Percentiles rank a stretch among this genome's conserved stretches.
phyloP scores from a whole-genome alignment of 768 basidiomycete species.

The Mycena metata region DNA sequence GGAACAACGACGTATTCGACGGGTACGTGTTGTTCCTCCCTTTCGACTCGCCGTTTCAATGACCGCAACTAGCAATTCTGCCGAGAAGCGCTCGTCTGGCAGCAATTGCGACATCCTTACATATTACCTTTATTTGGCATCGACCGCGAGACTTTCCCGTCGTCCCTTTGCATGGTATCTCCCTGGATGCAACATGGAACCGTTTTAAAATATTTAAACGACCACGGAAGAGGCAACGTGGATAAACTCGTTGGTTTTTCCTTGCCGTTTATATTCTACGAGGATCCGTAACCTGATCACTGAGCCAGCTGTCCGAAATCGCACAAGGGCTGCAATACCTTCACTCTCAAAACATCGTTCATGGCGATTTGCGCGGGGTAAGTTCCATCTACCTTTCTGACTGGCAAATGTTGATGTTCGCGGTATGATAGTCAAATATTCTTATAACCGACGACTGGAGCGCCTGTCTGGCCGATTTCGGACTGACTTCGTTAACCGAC shows the following conservation, averaged over 20 bases:
- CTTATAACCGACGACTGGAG: slow-evolving; percentile 48
- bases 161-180: slow-evolving; percentile 46
- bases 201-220: slow-evolving; percentile 39
- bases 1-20: slow-evolving; percentile 13
- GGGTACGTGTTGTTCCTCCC: background rate
- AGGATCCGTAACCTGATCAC: background rate
- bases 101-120: slow-evolving; percentile 45
- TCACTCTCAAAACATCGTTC: slow-evolving; percentile 39
- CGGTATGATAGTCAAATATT: slow-evolving; percentile 47
- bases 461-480: slow-evolving; percentile 53
- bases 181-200: slow-evolving; percentile 49
- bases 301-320: slow-evolving; percentile 39
- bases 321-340: slow-evolving; percentile 43
- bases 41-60: background rate
- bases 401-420: background rate
- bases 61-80: slow-evolving; percentile 41
- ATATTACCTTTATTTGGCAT: slow-evolving; percentile 50
- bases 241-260: slow-evolving; percentile 33
- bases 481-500: slow-evolving; percentile 48
- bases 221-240: slow-evolving; percentile 38
- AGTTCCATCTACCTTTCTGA: background rate
- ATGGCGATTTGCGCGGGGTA: slow-evolving; percentile 42
- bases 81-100: slow-evolving; percentile 48
- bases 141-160: slow-evolving; percentile 43
- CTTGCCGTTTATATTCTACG: background rate